Conservation (phyloP, 306 rosid genomes). For the Pueraria montana region DNA sequence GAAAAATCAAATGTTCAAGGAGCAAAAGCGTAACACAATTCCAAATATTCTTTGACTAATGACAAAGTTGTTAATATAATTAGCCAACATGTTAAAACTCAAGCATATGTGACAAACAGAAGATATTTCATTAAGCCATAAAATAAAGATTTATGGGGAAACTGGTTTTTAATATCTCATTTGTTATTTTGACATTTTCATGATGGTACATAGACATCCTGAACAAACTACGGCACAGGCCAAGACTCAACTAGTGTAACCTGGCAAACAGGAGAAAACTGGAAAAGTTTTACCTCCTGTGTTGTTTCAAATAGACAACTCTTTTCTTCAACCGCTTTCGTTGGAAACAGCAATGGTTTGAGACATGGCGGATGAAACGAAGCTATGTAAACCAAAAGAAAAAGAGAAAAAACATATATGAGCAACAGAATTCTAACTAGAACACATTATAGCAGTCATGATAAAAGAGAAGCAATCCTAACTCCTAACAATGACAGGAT, state of each 20-base stretch:
- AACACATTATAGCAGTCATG: conserved; percentile 16
- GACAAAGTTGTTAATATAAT: conserved; percentile 4
- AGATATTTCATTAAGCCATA: background rate
- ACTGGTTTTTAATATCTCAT: too few relatives aligned
- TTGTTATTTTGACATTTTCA: too few relatives aligned
- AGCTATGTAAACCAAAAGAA: conserved; percentile 63
- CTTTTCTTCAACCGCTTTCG: conserved; percentile 64
- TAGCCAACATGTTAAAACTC: background rate
- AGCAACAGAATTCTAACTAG: conserved; percentile 12
- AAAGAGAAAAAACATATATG: conserved; percentile 14
- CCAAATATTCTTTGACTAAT: background rate
- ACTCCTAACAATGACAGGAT: background rate
- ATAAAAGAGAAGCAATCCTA: conserved; percentile 8
- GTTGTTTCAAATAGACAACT: conserved; percentile 49
- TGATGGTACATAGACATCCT: background rate
- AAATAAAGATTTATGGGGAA: background rate
- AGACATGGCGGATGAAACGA: conserved; percentile 74
- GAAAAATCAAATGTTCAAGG: too few relatives aligned
- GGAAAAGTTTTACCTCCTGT: conserved; percentile 58
- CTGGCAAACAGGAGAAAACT: background rate
- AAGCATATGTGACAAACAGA: conserved; percentile 24
- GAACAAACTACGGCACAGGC: conserved; percentile 14
- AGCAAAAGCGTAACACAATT: too few relatives aligned
- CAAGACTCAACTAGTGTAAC: conserved; percentile 18
- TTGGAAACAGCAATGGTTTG: conserved; percentile 59